phyloP scores from a whole-genome alignment of 164 flowering plant genomes.

The Cinnamomum chago region DNA sequence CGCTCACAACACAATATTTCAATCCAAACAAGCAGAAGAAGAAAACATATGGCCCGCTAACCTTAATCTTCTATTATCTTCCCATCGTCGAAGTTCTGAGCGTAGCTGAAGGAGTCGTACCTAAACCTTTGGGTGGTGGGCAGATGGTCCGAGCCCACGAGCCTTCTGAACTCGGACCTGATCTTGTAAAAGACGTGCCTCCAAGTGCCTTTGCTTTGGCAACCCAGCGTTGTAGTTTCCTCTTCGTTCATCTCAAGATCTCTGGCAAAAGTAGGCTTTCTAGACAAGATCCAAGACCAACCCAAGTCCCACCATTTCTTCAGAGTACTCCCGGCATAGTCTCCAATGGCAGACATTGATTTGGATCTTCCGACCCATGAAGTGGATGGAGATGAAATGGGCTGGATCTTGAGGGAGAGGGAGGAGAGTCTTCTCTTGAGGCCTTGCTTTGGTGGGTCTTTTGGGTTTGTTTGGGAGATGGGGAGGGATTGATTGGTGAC shows the following conservation, averaged over 20 bases:
- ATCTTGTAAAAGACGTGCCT: constrained; percentile 62
- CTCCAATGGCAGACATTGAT: constrained; percentile 53
- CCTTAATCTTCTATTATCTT: constrained; percentile 2
- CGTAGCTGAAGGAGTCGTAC: constrained; percentile 33
- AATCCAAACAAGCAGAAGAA: not conserved
- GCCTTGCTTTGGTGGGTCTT: constrained; percentile 9
- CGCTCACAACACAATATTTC: not conserved
- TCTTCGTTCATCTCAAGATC: constrained; percentile 91
- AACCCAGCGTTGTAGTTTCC: constrained; percentile 45
- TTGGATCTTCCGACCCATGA: constrained; percentile 58
- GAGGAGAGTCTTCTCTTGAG: constrained; percentile 54
- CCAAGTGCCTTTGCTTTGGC: constrained; percentile 58
- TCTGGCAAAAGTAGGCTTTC: constrained; percentile 56
- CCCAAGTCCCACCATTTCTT: constrained; percentile 78
- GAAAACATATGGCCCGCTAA: not conserved
- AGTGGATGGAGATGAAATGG: constrained; percentile 32
- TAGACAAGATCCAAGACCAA: constrained; percentile 68
- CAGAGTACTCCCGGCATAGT: constrained; percentile 45
- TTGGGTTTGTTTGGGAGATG: constrained; percentile 17
- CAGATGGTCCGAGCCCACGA: constrained; percentile 33
- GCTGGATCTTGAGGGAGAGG: constrained; percentile 40
- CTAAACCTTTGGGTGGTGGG: constrained; percentile 47
- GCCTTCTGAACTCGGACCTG: constrained; percentile 46
- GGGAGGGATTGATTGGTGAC: constrained; percentile 22
- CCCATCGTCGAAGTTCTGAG: constrained; percentile 38